Evolutionary conservation across 2,329 filamentous ascomycete species (phyloP), one percentile per base, ranked within the genome.

Genomic region (Cercospora janseana): DNA sequence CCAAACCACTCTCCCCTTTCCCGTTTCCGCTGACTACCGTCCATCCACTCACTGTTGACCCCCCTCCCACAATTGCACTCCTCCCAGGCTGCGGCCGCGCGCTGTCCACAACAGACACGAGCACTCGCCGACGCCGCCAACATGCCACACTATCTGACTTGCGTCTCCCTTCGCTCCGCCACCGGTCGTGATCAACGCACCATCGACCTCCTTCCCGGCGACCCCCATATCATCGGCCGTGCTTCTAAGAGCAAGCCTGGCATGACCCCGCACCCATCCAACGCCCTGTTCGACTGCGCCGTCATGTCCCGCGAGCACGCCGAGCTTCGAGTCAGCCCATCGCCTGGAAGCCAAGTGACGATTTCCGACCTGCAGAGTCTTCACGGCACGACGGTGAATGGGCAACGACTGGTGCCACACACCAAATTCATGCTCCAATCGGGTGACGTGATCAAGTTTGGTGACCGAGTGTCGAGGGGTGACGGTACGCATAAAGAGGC

Each of bases 201-300:
- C 26, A 49, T 63, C 51, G 51, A 35, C 21, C 40, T 63, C 6
- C 6, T 32, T 15, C 38, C 53, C 16, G 51, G 52, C 29, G 28
- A 60, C 7, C 58, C 56, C 7, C 57, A 72, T 23, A 59, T 59
- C 16, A 67, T 76, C 55, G 73, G 73, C 26, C 72, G 74, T 18
- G 66, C 73, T 1, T 76, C 74, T 8, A 68, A 62, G 46, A 70
- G 67, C 46, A 54, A 62, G 4, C 72, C 72, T 61, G 61, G 63
- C 28, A 58, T 65, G 28, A 38, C 40, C 2, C 52, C 63, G 2
- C 26, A 45, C 6, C 4, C 40, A 7, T 49, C 59, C 53, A 70
- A 70, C 60, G 63, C 63, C 20, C 59, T 67, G 16, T 69, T 68
- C 59, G 63, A 66, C 48, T 68, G 65, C 49, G 62, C 66, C 3